Evolutionary conservation across 2,329 filamentous ascomycete genomes (phyloP).

Genomic region (Tolypocladium guangdongense): DNA sequence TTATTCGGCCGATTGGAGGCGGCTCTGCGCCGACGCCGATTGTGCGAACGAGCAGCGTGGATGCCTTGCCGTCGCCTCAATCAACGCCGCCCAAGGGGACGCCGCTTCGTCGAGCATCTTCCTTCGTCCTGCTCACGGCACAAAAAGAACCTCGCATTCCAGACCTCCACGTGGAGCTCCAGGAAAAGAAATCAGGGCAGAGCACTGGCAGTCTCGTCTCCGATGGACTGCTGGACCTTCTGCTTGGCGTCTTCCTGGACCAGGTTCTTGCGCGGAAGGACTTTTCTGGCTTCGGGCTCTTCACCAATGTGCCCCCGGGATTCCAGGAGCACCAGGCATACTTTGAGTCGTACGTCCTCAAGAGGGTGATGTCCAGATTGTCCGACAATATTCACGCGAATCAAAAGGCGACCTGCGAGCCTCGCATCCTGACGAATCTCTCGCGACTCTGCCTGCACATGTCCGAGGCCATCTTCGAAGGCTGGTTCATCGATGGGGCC

Average conservation of each 20-base stretch:
- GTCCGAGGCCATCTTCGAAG: slow-evolving; percentile 85
- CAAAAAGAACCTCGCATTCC: slow-evolving; percentile 48
- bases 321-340: slow-evolving; percentile 92
- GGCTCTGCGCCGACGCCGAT: slow-evolving; percentile 55
- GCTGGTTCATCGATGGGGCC: slow-evolving; percentile 88
- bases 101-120: slow-evolving; percentile 69
- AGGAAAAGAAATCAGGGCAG: slow-evolving; percentile 36
- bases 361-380: slow-evolving; percentile 61
- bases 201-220: slow-evolving; percentile 58
- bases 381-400: slow-evolving; percentile 60
- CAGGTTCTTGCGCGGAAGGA: slow-evolving; percentile 81
- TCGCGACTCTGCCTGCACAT: slow-evolving; percentile 71
- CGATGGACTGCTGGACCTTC: slow-evolving; percentile 65
- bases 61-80: slow-evolving; percentile 36
- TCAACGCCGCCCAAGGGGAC: slow-evolving; percentile 41
- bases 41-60: slow-evolving; percentile 56
- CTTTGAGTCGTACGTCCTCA: slow-evolving; percentile 83
- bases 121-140: slow-evolving; percentile 78
- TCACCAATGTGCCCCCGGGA: slow-evolving; percentile 78
- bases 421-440: slow-evolving; percentile 77
- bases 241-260: slow-evolving; percentile 72
- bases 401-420: slow-evolving; percentile 64
- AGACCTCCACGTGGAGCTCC: slow-evolving; percentile 27
- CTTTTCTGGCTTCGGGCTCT: slow-evolving; percentile 78
- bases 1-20: slow-evolving; percentile 58